Evolutionary conservation across 1,139 yeast genomes (phyloP).

Genomic region (Debaryomyces fabryi): DNA sequence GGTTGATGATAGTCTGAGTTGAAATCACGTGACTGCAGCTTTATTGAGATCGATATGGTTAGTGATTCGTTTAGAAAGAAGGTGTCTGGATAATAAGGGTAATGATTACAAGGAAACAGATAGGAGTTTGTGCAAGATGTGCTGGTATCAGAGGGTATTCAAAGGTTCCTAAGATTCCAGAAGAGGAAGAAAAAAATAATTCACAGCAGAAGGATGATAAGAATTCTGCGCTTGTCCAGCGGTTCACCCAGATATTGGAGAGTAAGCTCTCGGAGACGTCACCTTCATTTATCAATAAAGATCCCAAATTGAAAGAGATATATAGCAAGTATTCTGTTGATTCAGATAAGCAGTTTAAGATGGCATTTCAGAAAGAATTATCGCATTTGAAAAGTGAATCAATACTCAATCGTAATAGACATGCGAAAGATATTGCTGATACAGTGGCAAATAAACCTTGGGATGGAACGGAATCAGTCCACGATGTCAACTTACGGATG

Average conservation of each 20-base stretch:
- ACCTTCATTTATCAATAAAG: constrained; percentile 18
- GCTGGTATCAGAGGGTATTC: not conserved
- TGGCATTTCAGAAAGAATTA: constrained; percentile 23
- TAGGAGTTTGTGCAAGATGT: not conserved
- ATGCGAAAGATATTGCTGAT: constrained; percentile 55
- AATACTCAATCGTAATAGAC: constrained; percentile 40
- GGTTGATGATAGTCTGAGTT: too few relatives aligned
- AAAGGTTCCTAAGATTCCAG: not conserved
- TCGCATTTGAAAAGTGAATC: constrained; percentile 34
- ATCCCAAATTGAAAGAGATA: constrained; percentile 22
- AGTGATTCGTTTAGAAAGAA: not conserved
- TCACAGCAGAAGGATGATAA: constrained; percentile 12
- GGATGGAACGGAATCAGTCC: constrained; percentile 61
- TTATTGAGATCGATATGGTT: not conserved
- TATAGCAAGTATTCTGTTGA: constrained; percentile 17
- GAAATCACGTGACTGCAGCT: not conserved
- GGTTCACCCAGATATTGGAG: constrained; percentile 35
- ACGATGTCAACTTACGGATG: constrained; percentile 64
- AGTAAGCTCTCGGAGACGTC: constrained; percentile 23
- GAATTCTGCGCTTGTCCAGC: constrained; percentile 23
- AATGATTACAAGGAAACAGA: constrained; percentile 1
- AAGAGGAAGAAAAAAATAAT: not conserved
- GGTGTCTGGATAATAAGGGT: not conserved
- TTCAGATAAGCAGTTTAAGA: constrained; percentile 17
- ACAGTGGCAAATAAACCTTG: constrained; percentile 54